These are phyloP conservation scores for Sporothrix dimorphospora DNA, from an alignment of 2,329 filamentous ascomycete genomes.

Conservation along the genomic window DNA sequence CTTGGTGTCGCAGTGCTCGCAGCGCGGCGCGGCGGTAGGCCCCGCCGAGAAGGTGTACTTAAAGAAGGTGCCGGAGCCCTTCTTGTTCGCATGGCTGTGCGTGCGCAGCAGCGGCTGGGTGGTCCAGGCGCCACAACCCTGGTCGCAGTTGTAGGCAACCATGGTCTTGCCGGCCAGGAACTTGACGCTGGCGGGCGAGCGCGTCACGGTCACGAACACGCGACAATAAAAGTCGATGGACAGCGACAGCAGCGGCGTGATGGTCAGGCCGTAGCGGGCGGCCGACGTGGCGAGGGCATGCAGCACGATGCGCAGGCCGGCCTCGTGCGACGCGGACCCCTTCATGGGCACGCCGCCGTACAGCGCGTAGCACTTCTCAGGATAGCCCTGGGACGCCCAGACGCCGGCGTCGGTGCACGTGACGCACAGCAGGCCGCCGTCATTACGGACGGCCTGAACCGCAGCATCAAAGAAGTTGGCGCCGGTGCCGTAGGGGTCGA, in stretches of 20 bases:
- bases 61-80: constrained; percentile 69
- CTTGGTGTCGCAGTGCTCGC: constrained; percentile 82
- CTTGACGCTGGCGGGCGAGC: constrained; percentile 84
- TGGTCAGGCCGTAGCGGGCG: constrained; percentile 80
- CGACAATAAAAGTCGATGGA: constrained; percentile 96
- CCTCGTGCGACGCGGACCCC: constrained; percentile 85
- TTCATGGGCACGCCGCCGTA: constrained; percentile 91
- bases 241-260: constrained; percentile 88
- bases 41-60: constrained; percentile 77
- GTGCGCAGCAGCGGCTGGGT: constrained; percentile 78
- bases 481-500: constrained; percentile 94
- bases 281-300: constrained; percentile 80
- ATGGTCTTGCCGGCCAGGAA: constrained; percentile 89
- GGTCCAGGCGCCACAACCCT: constrained; percentile 88
- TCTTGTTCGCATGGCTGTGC: constrained; percentile 68
- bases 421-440: constrained; percentile 89
- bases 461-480: constrained; percentile 91
- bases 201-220: constrained; percentile 81
- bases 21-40: constrained; percentile 67
- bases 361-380: constrained; percentile 90
- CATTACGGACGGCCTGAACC: constrained; percentile 77
- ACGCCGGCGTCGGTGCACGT: constrained; percentile 97
- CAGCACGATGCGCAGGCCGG: constrained; percentile 81
- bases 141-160: constrained; percentile 88
- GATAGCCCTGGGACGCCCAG: constrained; percentile 91